These are phyloP conservation scores for Pulveroboletus sp. DNA, from an alignment of 768 basidiomycete species.

Conservation along the genomic window DNA sequence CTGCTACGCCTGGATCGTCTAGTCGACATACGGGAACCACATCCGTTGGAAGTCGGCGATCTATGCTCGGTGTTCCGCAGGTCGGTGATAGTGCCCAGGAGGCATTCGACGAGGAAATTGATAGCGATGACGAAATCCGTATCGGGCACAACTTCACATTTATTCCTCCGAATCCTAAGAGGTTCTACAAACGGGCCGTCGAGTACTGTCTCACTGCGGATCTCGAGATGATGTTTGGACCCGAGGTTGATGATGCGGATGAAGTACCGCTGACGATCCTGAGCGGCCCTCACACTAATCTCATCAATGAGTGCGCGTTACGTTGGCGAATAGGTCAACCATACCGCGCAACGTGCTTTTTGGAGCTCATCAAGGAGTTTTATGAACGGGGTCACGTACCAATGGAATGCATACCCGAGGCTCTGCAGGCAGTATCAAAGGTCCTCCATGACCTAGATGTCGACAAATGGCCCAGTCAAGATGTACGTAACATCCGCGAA, in stretches of 20 bases:
- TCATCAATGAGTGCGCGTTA: slow-evolving; percentile 83
- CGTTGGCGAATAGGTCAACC: slow-evolving; percentile 86
- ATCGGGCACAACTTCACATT: slow-evolving; percentile 80
- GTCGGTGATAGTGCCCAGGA: slow-evolving; percentile 32
- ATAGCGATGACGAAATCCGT: slow-evolving; percentile 65
- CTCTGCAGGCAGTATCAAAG: slow-evolving; percentile 67
- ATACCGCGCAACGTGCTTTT: slow-evolving; percentile 74
- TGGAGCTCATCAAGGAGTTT: slow-evolving; percentile 81
- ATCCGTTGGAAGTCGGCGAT: slow-evolving; percentile 68
- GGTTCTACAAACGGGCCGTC: slow-evolving; percentile 80
- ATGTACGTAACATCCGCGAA: slow-evolving; percentile 52
- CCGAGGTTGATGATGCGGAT: slow-evolving; percentile 89
- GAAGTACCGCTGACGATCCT: slow-evolving; percentile 94
- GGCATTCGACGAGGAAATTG: slow-evolving; percentile 38
- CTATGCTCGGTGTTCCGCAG: slow-evolving; percentile 40
- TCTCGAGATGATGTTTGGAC: slow-evolving; percentile 83
- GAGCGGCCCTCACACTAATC: slow-evolving; percentile 68
- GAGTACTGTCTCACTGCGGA: slow-evolving; percentile 81
- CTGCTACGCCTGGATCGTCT: slow-evolving; percentile 33
- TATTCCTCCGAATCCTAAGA: slow-evolving; percentile 85
- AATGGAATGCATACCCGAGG: slow-evolving; percentile 91
- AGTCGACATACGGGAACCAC: slow-evolving; percentile 52
- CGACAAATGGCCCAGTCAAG: slow-evolving; percentile 73
- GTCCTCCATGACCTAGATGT: slow-evolving; percentile 66
- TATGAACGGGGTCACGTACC: slow-evolving; percentile 90